Conservation (phyloP, 1,284 basidiomycete species). For the Trichosporon sp. region DNA sequence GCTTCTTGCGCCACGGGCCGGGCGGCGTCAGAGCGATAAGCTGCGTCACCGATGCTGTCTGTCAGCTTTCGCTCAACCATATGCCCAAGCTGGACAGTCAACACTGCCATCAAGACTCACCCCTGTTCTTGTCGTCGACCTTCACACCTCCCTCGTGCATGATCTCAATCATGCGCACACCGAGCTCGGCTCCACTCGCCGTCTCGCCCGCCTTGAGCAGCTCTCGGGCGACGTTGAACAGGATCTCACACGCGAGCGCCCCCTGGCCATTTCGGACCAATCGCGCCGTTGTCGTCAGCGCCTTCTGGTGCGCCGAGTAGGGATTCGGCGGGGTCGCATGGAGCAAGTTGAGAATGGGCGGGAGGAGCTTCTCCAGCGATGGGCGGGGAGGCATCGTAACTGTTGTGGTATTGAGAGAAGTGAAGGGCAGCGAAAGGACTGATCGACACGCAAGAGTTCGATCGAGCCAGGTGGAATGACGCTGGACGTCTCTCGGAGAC, state of each 20-base stretch:
- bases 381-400: constrained; percentile 41
- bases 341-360: constrained; percentile 43
- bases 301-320: constrained; percentile 91
- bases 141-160: constrained; percentile 64
- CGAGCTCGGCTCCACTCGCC: constrained; percentile 81
- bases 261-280: constrained; percentile 70
- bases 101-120: constrained; percentile 51
- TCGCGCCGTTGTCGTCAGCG: constrained; percentile 83
- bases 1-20: constrained; percentile 51
- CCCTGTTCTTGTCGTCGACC: constrained; percentile 62
- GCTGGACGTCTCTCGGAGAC: neutral
- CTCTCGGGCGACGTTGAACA: constrained; percentile 76
- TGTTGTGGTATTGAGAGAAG: neutral
- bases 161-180: constrained; percentile 68
- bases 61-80: neutral
- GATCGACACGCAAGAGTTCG: neutral
- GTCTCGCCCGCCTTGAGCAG: constrained; percentile 76
- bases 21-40: constrained; percentile 49
- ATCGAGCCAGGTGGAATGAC: neutral
- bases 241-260: constrained; percentile 76
- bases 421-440: neutral
- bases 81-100: neutral
- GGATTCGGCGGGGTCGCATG: constrained; percentile 50
- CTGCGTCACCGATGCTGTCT: constrained; percentile 45
- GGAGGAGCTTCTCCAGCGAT: constrained; percentile 39